phyloP scores from a whole-genome alignment of 2,329 filamentous ascomycete species.

The Magnaporthales sp. region DNA sequence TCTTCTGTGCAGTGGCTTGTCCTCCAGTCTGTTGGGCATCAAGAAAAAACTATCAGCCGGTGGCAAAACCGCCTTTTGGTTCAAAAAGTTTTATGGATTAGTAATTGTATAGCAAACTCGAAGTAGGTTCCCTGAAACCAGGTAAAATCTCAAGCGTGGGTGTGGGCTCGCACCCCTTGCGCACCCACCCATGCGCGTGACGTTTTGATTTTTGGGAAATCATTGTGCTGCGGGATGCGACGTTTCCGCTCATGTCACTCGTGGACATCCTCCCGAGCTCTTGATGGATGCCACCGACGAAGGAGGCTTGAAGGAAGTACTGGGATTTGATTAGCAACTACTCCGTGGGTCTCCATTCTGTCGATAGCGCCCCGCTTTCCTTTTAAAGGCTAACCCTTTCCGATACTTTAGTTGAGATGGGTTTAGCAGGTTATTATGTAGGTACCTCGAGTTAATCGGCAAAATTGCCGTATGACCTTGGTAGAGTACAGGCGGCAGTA shows the following conservation, averaged over 20 bases:
- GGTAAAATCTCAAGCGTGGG: background rate
- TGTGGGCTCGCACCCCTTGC: background rate
- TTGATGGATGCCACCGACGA: background rate
- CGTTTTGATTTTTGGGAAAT: conserved; percentile 1
- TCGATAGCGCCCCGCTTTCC: background rate
- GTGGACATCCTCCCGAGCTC: background rate
- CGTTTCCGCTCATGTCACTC: background rate
- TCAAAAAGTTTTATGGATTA: background rate
- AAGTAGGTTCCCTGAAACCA: background rate
- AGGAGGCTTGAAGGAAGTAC: background rate
- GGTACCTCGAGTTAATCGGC: background rate
- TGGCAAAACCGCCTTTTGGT: background rate
- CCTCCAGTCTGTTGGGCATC: background rate
- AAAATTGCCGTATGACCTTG: background rate
- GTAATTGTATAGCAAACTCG: background rate
- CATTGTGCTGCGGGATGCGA: background rate
- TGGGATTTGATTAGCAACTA: no score
- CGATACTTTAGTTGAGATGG: background rate
- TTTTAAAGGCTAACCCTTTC: background rate
- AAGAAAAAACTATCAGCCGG: background rate
- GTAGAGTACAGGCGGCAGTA: background rate
- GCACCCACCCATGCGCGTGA: background rate
- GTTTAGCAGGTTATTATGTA: background rate
- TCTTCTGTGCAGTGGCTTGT: background rate
- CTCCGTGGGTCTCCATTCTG: background rate